Base-by-base conservation (phyloP, 2,329 filamentous ascomycete genomes). In the Dactylellina sp. region DNA sequence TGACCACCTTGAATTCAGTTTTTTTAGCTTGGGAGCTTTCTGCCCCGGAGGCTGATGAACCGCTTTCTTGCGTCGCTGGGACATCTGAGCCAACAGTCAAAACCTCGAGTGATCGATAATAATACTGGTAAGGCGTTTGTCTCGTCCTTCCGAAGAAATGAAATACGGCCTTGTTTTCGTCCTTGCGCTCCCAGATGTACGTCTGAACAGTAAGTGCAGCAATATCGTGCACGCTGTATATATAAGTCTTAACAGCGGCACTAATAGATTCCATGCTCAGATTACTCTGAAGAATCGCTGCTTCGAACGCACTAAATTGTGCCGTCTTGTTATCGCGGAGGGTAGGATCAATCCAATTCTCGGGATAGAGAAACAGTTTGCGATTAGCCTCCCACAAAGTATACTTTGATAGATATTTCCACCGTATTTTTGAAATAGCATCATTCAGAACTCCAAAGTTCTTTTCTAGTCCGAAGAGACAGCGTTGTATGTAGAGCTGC, bases 311-410 rank as follows among this genome's bases (percentile, higher is more conserved):
- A 12, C 52, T 25, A 57, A 78, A 81, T 7, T 78, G 9, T 4
- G 60, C 22, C 2, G 64, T 77, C 60, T 81, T 81, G 72, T 81
- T 77, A 64, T 81, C 80, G 9, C 80, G 77, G 2, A 81, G 74
- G 0, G 63, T 53, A 0, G 80, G 77, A 0, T 79, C 78, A 12
- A 81, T 46, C 76, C 76, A 82, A 56, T 81, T 81, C 75, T 82
- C 80, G 0, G 80, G 80, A 32, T 79, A 80, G 1, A 81, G 52
- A 44, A 79, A 80, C 0, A 81, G 61, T 14, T 80, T 78, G 0
- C 78, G 72, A 57, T 80, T 79, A 0, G 79, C 80, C 53, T 79
- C 72, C 79, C 80, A 81, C 0, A 79, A 16, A 1, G 40, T 37
- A 25, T 80, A 78, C 25, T 62, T 50, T 12, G 68, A 25, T 77